A percentile compares a stretch with the other conserved stretches of the same genome.
Conservation (phyloP, 164 flowering plant genomes). For the Malania oleifera region DNA sequence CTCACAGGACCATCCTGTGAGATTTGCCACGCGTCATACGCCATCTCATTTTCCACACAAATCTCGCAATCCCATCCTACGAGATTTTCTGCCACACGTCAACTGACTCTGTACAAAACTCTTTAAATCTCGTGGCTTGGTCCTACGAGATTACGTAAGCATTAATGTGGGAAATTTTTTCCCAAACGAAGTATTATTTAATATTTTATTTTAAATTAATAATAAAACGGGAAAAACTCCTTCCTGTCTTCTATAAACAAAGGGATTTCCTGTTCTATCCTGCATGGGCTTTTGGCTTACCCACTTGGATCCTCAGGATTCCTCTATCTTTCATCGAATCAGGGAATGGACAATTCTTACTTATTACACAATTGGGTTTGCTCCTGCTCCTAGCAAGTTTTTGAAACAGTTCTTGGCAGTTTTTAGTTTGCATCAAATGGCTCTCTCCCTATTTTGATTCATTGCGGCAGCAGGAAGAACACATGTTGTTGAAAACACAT, state of each 20-base stretch:
- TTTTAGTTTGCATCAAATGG: conserved; percentile 54
- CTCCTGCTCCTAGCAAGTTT: conserved; percentile 54
- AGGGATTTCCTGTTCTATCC: conserved; percentile 57
- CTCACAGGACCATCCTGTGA: no score
- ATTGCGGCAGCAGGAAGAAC: conserved; percentile 64
- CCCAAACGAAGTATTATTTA: no score
- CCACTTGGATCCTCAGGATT: conserved; percentile 51
- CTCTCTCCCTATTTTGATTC: conserved; percentile 50
- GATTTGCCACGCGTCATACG: no score
- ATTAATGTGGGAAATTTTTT: no score
- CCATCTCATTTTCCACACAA: no score
- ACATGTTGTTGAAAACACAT: conserved; percentile 38
- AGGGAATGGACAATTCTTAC: conserved; percentile 45
- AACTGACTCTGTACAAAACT: no score
- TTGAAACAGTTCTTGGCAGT: conserved; percentile 50
- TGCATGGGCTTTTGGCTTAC: conserved; percentile 63
- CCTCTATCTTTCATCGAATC: conserved; percentile 61
- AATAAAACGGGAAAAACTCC: no score
- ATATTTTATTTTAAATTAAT: no score
- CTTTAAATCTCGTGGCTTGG: no score
- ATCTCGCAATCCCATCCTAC: no score
- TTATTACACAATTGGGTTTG: conserved; percentile 63
- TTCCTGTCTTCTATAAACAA: conserved; percentile 60
- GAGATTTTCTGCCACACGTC: no score
- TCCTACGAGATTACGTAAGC: no score